A percentile compares a stretch with the other conserved stretches of the same genome.
phyloP scores from a whole-genome alignment of 2,329 filamentous ascomycete species.

The Didymella pinodella region DNA sequence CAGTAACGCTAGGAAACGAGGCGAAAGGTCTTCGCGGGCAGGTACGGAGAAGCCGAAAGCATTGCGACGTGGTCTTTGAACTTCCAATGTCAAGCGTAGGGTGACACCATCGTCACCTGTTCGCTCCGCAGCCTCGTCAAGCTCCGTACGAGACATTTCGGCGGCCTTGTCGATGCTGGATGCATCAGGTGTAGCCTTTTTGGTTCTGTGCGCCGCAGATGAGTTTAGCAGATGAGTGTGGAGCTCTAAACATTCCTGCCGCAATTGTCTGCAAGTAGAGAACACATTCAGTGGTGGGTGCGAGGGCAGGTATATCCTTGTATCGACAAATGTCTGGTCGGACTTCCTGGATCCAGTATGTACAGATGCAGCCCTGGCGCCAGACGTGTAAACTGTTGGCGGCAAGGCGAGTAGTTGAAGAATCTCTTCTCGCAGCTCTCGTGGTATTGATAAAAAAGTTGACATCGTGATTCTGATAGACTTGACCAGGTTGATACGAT shows the following conservation, averaged over 20 bases:
- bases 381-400: slow-evolving; percentile 36
- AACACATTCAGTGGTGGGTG: slow-evolving; percentile 33
- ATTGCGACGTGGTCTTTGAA: slow-evolving; percentile 26
- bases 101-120: slow-evolving; percentile 27
- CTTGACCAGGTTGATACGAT: background rate
- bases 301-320: slow-evolving; percentile 39
- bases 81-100: slow-evolving; percentile 39
- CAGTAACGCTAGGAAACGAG: slow-evolving; percentile 37
- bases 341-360: slow-evolving; percentile 7
- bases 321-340: slow-evolving; percentile 33
- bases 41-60: slow-evolving; percentile 34
- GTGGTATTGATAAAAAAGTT: slow-evolving; percentile 32
- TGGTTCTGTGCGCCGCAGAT: background rate
- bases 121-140: slow-evolving; percentile 35
- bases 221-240: slow-evolving; percentile 26
- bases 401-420: slow-evolving; percentile 31
- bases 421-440: slow-evolving; percentile 42
- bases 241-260: slow-evolving; percentile 36
- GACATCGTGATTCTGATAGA: slow-evolving; percentile 1
- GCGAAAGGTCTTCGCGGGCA: slow-evolving; percentile 33
- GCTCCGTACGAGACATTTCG: slow-evolving; percentile 22
- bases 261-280: slow-evolving; percentile 37
- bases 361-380: slow-evolving; percentile 22
- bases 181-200: background rate
- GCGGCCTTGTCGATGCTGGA: slow-evolving; percentile 22